These are phyloP conservation scores for Nephelium lappaceum DNA, from an alignment of 345 rosid genomes.

Conservation along the genomic window DNA sequence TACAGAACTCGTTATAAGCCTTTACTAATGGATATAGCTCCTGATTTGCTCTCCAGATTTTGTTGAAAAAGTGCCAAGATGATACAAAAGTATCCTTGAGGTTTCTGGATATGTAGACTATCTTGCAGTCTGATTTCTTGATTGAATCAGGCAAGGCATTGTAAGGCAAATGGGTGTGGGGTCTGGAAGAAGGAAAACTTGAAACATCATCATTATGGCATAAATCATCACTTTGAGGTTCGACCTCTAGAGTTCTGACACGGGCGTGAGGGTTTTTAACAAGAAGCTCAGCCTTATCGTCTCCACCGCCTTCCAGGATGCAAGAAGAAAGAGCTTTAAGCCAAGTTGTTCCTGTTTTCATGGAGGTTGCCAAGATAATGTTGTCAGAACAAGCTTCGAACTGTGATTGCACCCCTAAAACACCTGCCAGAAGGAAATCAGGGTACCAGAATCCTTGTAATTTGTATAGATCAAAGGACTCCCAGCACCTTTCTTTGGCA, in stretches of 20 bases:
- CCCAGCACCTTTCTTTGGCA: no score
- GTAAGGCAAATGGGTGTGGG: slow-evolving; percentile 40
- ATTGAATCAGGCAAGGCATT: slow-evolving; percentile 30
- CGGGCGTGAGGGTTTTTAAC: slow-evolving; percentile 24
- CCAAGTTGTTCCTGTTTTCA: slow-evolving; percentile 48
- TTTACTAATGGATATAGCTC: slow-evolving; percentile 23
- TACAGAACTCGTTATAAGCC: slow-evolving; percentile 34
- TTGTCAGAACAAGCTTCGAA: slow-evolving; percentile 28
- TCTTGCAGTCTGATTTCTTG: slow-evolving; percentile 28
- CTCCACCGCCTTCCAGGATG: slow-evolving; percentile 17
- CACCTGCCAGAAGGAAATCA: no score
- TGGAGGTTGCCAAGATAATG: slow-evolving; percentile 32
- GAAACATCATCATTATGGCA: no score
- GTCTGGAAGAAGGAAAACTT: slow-evolving; percentile 22
- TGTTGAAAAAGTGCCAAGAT: slow-evolving; percentile 35
- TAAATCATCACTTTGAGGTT: neutral
- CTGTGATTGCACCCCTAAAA: no score
- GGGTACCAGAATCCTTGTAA: no score
- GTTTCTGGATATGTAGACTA: slow-evolving; percentile 37
- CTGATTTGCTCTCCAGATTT: neutral
- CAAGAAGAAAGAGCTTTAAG: slow-evolving; percentile 36
- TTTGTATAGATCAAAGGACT: no score
- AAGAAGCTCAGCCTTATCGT: slow-evolving; percentile 17
- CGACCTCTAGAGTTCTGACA: slow-evolving; percentile 25
- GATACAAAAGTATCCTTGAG: slow-evolving; percentile 41